A percentile compares a stretch with the other conserved stretches of the same genome.
phyloP scores from a whole-genome alignment of 345 rosid species.

The Gossypium rotundifolium region DNA sequence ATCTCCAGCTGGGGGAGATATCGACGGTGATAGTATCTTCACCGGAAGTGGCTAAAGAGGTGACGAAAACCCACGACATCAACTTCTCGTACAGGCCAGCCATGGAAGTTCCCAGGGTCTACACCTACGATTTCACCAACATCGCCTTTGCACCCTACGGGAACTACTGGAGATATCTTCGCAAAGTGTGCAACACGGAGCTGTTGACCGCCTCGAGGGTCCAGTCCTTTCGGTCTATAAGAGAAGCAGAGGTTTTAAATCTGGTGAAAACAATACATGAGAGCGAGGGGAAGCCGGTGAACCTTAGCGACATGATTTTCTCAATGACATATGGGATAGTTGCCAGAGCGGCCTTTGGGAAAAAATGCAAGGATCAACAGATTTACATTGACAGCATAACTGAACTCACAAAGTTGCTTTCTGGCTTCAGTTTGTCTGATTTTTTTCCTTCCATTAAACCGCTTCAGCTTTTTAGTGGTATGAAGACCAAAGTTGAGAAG shows the following conservation, averaged over 20 bases:
- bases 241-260: neutral
- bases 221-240: neutral
- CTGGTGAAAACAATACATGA: neutral
- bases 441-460: neutral
- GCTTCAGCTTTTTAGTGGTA: neutral
- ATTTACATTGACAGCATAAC: neutral
- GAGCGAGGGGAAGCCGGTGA: neutral
- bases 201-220: neutral
- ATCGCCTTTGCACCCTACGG: slow-evolving; percentile 12
- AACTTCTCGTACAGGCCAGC: neutral
- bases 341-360: slow-evolving; percentile 2
- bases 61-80: neutral
- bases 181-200: neutral
- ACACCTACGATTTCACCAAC: neutral
- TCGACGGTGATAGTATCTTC: neutral
- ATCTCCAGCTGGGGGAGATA: neutral
- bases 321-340: neutral
- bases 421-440: neutral
- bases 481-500: neutral
- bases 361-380: slow-evolving; percentile 4
- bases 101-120: neutral
- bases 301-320: neutral
- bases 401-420: neutral
- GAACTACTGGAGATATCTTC: neutral
- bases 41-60: neutral